Base-by-base conservation (phyloP, 2,329 filamentous ascomycete species). In the Rhynchosporium agropyri region DNA sequence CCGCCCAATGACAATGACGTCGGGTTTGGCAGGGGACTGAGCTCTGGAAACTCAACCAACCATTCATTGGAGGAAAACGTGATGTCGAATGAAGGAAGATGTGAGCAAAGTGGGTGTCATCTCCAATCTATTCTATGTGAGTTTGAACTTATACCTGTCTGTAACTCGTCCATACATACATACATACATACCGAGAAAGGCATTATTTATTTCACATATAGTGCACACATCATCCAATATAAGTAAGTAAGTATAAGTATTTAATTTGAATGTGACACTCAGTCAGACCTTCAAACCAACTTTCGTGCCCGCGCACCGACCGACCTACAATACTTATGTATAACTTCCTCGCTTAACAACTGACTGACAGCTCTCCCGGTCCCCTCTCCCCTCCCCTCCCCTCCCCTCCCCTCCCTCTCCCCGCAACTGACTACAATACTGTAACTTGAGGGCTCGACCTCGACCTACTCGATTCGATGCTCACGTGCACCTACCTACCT, bases 1-100 rank as follows among this genome's bases (percentile, higher is more conserved):
- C 65, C 46, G n/a, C n/a, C n/a, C n/a, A n/a, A n/a, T n/a, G n/a
- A n/a, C n/a, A 66, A 69, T 67, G 66, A 68, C 67, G 66, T 68
- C 61, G 56, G 13, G 29, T n/a, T 6, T 8, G 48, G 51, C 60
- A 63, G 51, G 45, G n/a, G 56, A 54, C 42, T 45, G 55, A 29
- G 29, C 6, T n/a, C 28, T 36, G 40, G 20, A 46, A 33, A 10
- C 5, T 42, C 15, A 59, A 49, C 61, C 54, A 64, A 29, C 20
- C 33, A 36, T 9, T 36, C 33, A 36, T 6, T 10, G 33, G 5
- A 58, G 50, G 3, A 8, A 51, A 60, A 64, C 63, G 63, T 65
- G 58, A 61, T 65, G 38, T 56, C 7, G 26, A 29, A 43, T 10
- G 9, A 6, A 6, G 2, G 9, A 6, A 6, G 2, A 5, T 5